These are phyloP conservation scores for Anacardium occidentale DNA, from an alignment of 345 rosid genomes.

Conservation along the genomic window DNA sequence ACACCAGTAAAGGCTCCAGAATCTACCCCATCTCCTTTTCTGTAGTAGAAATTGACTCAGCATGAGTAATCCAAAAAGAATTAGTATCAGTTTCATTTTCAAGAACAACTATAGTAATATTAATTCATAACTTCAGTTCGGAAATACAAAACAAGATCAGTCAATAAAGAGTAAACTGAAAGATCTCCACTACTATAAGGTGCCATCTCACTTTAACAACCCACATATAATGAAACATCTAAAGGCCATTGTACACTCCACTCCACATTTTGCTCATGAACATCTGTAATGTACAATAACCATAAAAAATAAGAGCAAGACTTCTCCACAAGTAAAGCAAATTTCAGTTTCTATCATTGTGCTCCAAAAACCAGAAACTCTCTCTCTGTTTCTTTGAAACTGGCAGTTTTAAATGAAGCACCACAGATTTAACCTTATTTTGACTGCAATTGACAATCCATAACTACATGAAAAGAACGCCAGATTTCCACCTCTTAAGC, in stretches of 20 bases:
- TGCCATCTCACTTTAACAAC: neutral
- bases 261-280: neutral
- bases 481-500: neutral
- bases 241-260: neutral
- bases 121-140: neutral
- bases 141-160: neutral
- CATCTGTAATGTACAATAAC: neutral
- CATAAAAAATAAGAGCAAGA: constrained; percentile 7
- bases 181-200: neutral
- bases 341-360: neutral
- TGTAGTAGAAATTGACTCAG: constrained; percentile 25
- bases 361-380: too few relatives aligned
- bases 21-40: constrained; percentile 89
- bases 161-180: neutral
- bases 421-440: neutral
- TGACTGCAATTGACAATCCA: neutral
- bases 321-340: neutral
- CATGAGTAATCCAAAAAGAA: constrained; percentile 5
- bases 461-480: neutral
- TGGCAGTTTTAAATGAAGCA: neutral
- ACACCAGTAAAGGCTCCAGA: constrained; percentile 74
- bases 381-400: too few relatives aligned
- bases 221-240: too few relatives aligned
- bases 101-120: neutral
- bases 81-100: neutral